Evolutionary conservation across 495 filamentous ascomycete species (phyloP), one percentile per base, ranked within the genome.

Genomic region (Penicillium psychrofluorescens): DNA sequence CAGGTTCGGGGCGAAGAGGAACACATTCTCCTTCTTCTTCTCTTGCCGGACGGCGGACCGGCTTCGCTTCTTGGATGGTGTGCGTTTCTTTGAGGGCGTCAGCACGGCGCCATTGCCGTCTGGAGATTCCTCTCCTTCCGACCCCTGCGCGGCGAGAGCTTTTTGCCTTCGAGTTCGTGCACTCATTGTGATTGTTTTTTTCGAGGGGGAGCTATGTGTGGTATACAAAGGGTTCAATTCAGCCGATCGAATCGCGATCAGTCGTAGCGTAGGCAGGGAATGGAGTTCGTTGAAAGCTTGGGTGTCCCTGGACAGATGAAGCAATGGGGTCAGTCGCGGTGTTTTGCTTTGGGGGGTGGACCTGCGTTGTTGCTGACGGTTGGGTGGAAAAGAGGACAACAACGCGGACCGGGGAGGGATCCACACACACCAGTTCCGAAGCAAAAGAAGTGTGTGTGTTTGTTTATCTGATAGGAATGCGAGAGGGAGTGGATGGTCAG

Each of bases 1-100:
- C 16, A 96, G 66, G 53, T 98, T 98, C 6, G 92, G 92, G 52
- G 79, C 82, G 68, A 96, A 96, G n/a, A 95, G 64, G 55, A 95
- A 98, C 48, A 98, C 85, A 63, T 95, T 96, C 71, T 95, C 91
- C 31, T 74, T 61, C 7, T 66, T 56, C 36, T 75, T 56, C 36
- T 76, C 68, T 28, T 63, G 55, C 16, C 52, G 49, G 11, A 43
- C 30, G 35, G 51, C 41, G 11, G 58, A 55, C 8, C 44, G 48
- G 9, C 41, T 49, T 35, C 54, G 55, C 38, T 58, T 63, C 40
- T 62, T 64, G 1, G 48, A 52, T 1, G 48, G 46, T 30, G 56
- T 46, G 35, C 49, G 53, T 43, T 46, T 22, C 22, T 22, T 53
- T 11, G 58, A 56, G 14, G 66, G 57, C 22, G 52, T 59, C 11